phyloP scores from a whole-genome alignment of 129 eudicot species.

The Calendula officinalis region DNA sequence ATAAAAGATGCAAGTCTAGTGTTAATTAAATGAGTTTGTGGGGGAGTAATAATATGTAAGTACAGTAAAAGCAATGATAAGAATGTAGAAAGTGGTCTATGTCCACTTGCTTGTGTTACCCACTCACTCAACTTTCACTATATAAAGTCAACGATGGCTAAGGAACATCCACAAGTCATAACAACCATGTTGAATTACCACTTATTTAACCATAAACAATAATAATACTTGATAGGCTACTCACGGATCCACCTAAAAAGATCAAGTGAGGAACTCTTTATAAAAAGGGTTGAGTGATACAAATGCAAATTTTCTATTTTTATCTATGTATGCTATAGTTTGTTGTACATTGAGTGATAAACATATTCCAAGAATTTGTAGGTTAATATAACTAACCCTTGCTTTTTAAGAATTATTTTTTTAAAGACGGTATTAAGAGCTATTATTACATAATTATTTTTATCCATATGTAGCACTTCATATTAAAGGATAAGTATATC shows the following conservation, averaged over 20 bases:
- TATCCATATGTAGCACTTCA: no score
- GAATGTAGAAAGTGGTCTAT: conserved; percentile 27
- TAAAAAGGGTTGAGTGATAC: no score
- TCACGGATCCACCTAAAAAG: conserved; percentile 18
- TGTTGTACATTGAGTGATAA: no score
- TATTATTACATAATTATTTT: no score
- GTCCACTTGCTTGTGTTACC: conserved; percentile 40
- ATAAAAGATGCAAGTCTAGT: conserved; percentile 11
- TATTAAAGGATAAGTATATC: no score
- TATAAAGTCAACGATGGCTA: conserved; percentile 34
- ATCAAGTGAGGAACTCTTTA: no score
- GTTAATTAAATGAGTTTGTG: neutral
- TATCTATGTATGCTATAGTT: no score
- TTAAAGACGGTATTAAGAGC: no score
- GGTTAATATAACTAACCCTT: no score
- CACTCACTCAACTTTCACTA: conserved; percentile 29
- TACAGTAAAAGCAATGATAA: conserved; percentile 39
- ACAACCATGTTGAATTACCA: conserved; percentile 35
- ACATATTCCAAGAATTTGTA: no score
- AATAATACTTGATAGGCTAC: conserved; percentile 25
- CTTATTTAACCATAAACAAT: neutral
- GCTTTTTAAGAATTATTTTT: no score
- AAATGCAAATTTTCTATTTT: no score
- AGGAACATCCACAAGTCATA: conserved; percentile 32
- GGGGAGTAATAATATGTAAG: conserved; percentile 28